These are phyloP conservation scores for Sarocladiaceae sp. DNA, from an alignment of 2,329 filamentous ascomycete genomes.

Conservation along the genomic window DNA sequence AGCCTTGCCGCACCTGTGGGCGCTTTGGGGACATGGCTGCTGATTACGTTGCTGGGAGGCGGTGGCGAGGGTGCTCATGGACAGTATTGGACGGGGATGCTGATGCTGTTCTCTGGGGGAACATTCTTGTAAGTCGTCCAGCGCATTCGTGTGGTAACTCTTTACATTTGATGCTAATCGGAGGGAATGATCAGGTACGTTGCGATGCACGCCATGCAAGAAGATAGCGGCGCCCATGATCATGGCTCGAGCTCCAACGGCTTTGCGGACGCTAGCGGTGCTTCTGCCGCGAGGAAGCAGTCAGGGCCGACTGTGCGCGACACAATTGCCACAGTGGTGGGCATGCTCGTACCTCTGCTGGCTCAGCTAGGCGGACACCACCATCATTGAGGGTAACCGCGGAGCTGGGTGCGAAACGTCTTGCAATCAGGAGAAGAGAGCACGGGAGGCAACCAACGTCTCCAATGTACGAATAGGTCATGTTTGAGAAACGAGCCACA, in stretches of 20 bases:
- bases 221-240: conserved; percentile 55
- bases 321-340: conserved; percentile 65
- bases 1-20: conserved; percentile 86
- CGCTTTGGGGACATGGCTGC: conserved; percentile 75
- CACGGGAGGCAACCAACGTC: no score
- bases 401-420: background rate
- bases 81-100: conserved; percentile 86
- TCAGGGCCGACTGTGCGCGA: conserved; percentile 60
- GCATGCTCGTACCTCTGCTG: conserved; percentile 74
- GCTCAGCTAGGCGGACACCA: conserved; percentile 67
- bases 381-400: conserved; percentile 52
- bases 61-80: conserved; percentile 57
- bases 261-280: conserved; percentile 40
- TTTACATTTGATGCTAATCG: no score
- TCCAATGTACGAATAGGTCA: conserved; percentile 2
- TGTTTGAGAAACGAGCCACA: background rate
- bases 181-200: conserved; percentile 66
- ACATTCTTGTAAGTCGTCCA: conserved; percentile 75
- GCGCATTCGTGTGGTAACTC: no score
- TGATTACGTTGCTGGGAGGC: conserved; percentile 70
- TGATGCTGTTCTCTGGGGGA: conserved; percentile 90
- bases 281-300: conserved; percentile 36
- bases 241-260: conserved; percentile 46
- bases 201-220: conserved; percentile 97
- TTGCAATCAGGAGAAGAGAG: background rate